Evolutionary conservation across 371 early-diverging fungal species (phyloP), one percentile per base, ranked within the genome.

Genomic region (Rhizopus stolonifer): DNA sequence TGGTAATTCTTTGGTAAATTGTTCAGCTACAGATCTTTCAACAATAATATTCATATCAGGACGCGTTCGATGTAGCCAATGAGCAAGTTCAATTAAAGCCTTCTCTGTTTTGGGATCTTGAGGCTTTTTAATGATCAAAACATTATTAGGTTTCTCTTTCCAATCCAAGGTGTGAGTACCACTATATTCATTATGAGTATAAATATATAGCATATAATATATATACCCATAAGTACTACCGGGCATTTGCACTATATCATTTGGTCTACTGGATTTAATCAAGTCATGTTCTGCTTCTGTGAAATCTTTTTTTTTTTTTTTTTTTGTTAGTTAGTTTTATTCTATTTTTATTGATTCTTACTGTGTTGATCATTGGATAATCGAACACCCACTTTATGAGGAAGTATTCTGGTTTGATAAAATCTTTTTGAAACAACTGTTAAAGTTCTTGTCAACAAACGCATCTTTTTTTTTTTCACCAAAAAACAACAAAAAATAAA

Each of bases 81-180:
- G 87, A 32, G 81, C 76, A 3, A 91, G 71, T 19, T 85, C 79
- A 11, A 82, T 50, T 11, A 93, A 58, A 6, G 92, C 87, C 15
- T 67, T 68, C 50, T 86, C 85, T 0, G 88, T 88, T 38, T 74
- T 69, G 17, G 65, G 62, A 60, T 88, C 90, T 44, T 86, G 69
- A 14, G 83, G 85, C 60, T 93, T 93, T 52, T 87, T 90, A 44
- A 93, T 78, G 31, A 93, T 78, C 25, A 93, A 70, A 4, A 89
- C 82, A 1, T 83, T 87, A 18, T 83, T 72, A 11, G 93, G 92
- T n/a, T 67, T 69, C 9, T 77, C 76, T 7, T 56, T 64, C 93
- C 92, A 91, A 19, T 67, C 56, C 23, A 89, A 60, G 22, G 68
- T 63, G 55, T 77, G 86, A 24, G 71, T 67, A 31, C 84, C 84